Conservation (phyloP, 73 alveolate genomes). For the Tetrahymena borealis region DNA sequence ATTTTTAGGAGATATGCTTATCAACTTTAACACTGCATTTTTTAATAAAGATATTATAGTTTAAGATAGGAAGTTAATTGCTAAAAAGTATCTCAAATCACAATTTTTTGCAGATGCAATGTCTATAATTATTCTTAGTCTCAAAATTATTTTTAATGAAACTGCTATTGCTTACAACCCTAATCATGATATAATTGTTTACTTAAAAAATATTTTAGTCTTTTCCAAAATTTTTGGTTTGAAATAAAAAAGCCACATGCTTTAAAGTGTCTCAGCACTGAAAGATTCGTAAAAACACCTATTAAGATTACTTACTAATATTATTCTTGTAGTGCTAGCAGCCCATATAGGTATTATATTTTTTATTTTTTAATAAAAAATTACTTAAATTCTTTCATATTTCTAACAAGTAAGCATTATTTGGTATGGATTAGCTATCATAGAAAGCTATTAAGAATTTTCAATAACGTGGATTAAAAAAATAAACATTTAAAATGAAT, state of each 20-base stretch:
- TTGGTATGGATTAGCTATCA: not conserved
- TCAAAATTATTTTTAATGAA: not conserved
- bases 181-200: not conserved
- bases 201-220: not conserved
- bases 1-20: not conserved
- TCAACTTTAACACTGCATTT: not conserved
- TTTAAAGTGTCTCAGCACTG: not conserved
- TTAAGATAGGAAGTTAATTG: not conserved
- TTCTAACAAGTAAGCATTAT: not conserved
- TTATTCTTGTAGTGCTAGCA: not conserved
- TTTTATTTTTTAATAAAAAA: not conserved
- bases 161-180: not conserved
- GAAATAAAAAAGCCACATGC: not conserved
- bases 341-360: not conserved
- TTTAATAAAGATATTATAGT: not conserved
- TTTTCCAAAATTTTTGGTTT: not conserved
- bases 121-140: not conserved
- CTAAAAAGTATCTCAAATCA: not conserved
- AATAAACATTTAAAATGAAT: not conserved
- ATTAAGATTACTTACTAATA: not conserved
- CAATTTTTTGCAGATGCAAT: not conserved
- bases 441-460: not conserved
- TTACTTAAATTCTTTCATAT: not conserved
- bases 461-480: not conserved
- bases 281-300: not conserved